Conservation (phyloP, 331 rosid genomes). For the Arachis monticola region DNA sequence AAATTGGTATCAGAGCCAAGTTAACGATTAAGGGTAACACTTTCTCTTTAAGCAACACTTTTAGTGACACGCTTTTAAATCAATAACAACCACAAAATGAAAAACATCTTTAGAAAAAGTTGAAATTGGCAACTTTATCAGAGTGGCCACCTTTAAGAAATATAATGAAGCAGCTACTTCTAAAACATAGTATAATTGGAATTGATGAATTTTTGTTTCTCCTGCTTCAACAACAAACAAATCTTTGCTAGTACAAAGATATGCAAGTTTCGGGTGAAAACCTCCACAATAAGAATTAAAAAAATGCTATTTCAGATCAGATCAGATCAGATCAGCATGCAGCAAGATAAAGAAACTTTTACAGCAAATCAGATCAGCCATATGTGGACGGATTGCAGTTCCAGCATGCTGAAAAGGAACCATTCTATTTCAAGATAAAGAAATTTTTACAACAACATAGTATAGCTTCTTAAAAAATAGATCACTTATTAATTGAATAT, state of each 20-base stretch:
- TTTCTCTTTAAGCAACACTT: too few relatives aligned
- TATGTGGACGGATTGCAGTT: slow-evolving; percentile 79
- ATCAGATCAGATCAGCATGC: too few relatives aligned
- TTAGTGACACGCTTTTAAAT: too few relatives aligned
- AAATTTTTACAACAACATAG: slow-evolving; percentile 27
- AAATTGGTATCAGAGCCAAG: too few relatives aligned
- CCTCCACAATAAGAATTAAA: slow-evolving; percentile 3
- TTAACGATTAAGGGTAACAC: too few relatives aligned
- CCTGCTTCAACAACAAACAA: background rate
- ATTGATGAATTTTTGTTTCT: background rate
- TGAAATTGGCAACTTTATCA: too few relatives aligned
- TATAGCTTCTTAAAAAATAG: slow-evolving; percentile 19
- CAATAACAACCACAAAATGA: too few relatives aligned
- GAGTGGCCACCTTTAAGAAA: background rate
- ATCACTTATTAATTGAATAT: slow-evolving; percentile 12
- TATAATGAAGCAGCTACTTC: slow-evolving; percentile 5
- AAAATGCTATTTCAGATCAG: background rate
- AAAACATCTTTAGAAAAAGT: background rate
- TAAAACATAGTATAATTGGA: slow-evolving; percentile 9
- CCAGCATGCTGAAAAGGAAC: slow-evolving; percentile 83
- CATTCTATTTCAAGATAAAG: slow-evolving; percentile 16
- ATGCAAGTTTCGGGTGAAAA: background rate
- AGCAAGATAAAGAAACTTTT: too few relatives aligned
- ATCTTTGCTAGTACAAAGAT: background rate
- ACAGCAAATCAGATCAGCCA: slow-evolving; percentile 80